A percentile compares a stretch with the other conserved stretches of the same genome.
Conservation (phyloP, 148 eudicot species). For the Gaultheria prostrata region DNA sequence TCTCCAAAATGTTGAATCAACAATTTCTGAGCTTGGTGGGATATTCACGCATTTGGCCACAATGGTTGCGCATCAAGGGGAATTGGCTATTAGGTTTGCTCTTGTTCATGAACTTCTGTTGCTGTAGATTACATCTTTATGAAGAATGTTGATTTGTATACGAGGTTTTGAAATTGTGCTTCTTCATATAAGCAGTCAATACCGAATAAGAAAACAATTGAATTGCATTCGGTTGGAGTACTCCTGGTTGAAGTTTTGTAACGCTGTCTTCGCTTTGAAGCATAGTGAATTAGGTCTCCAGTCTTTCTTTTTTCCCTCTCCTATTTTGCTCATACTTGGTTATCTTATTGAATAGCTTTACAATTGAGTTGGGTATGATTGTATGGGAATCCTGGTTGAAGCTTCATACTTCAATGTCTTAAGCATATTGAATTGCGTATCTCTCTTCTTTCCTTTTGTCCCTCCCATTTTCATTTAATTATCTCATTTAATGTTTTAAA, state of each 20-base stretch:
- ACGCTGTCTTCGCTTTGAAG: neutral
- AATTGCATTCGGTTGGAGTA: neutral
- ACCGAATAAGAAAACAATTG: neutral
- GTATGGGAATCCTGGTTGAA: neutral
- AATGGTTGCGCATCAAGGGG: constrained; percentile 88
- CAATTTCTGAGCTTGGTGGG: constrained; percentile 76
- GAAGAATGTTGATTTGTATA: neutral
- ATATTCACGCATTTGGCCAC: constrained; percentile 83
- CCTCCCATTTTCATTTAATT: neutral
- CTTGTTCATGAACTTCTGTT: neutral
- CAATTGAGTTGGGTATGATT: neutral
- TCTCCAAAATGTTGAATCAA: constrained; percentile 86
- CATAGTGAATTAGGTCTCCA: neutral
- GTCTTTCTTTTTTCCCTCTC: neutral
- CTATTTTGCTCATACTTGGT: neutral
- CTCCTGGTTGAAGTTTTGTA: neutral
- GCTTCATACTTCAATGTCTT: neutral
- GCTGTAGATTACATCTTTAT: neutral
- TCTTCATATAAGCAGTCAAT: neutral
- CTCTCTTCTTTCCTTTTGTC: neutral
- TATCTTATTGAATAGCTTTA: neutral
- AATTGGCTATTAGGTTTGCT: constrained; percentile 73
- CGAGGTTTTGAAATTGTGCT: neutral
- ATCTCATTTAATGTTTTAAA: neutral
- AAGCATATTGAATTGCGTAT: neutral